Base-by-base conservation (phyloP, 805 yeast genomes). In the Suhomyces vadensis region DNA sequence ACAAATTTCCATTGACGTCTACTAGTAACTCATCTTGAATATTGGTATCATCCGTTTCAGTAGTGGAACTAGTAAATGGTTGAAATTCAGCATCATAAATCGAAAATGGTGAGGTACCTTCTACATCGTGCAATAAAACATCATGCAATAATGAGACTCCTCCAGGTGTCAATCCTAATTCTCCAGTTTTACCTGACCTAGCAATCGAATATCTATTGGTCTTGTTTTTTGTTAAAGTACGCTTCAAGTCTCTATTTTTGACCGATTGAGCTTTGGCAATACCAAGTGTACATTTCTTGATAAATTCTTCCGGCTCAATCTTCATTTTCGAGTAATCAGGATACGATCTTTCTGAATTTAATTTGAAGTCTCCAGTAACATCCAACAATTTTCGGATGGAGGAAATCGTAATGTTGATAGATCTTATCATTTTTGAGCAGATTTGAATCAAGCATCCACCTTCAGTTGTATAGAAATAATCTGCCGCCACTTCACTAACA, bases 391-490 rank as follows among this genome's bases (percentile, higher is more conserved):
- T 73, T 49, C 75, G 61, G 42, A 83, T 81, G 7, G 80, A 77
- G 1, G 63, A 55, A 16, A 81, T 69, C 1, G 84, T 77, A 16
- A 61, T 54, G 8, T 78, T 59, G 19, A 82, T 79, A 1, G 81
- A 67, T 37, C 74, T 71, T 19, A 86, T 69, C 81, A 84, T 81
- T 49, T 74, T 74, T 2, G 86, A 74, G 1, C 85, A 77, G 35
- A 79, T 74, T 26, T 76, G 74, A 40, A 83, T 79, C 58, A 86
- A 71, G 10, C 73, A 75, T 39, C 82, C 82, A 14, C 92, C 92
- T 58, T 85, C 90, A 33, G 70, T 71, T 0, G 90, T 79, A 54
- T 81, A 82, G 45, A 70, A 74, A 50, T 82, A 85, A 49, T 50
- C 36, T 16, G 35, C 36, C 1, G 33, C 14, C 19, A 14, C 16